Percentiles rank a stretch among this genome's conserved stretches.
phyloP scores from a whole-genome alignment of 352 stramenopile species.

The Peronospora destructor region DNA sequence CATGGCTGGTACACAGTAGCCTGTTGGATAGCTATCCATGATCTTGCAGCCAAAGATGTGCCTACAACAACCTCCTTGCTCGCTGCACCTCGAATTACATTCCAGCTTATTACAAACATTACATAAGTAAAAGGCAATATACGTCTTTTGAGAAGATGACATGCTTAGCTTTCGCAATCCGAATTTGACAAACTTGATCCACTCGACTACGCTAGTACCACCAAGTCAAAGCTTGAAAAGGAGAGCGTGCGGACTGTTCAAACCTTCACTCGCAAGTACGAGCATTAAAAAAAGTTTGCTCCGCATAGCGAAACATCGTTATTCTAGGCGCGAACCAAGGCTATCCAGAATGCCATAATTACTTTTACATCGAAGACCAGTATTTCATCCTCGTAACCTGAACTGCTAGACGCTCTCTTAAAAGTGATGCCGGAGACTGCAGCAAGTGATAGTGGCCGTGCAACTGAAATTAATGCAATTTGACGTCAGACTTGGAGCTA shows the following conservation, averaged over 20 bases:
- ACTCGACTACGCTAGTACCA: constrained; percentile 12
- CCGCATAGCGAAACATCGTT: constrained; percentile 43
- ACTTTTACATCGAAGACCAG: constrained; percentile 30
- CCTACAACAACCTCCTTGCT: constrained; percentile 38
- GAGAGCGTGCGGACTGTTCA: constrained; percentile 50
- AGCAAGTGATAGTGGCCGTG: constrained; percentile 43
- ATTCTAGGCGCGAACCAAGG: constrained; percentile 37
- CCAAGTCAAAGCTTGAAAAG: constrained; percentile 5
- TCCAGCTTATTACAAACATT: neutral
- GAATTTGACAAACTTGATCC: constrained; percentile 8
- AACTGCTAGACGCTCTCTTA: constrained; percentile 39
- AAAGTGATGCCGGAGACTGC: constrained; percentile 34
- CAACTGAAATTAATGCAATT: constrained; percentile 45
- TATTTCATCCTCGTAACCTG: constrained; percentile 35
- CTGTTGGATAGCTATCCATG: too few species aligned
- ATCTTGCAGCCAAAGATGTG: constrained; percentile 43
- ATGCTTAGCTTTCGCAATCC: constrained; percentile 44
- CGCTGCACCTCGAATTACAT: constrained; percentile 45
- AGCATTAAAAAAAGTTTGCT: constrained; percentile 46
- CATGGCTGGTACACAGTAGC: too few species aligned
- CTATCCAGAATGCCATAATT: constrained; percentile 38
- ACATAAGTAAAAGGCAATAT: too few species aligned
- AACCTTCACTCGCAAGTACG: constrained; percentile 51
- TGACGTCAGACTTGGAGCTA: constrained; percentile 51
- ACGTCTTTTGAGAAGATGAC: too few species aligned